Base-by-base conservation (phyloP, 352 stramenopile genomes). In the Pythium sp. region DNA sequence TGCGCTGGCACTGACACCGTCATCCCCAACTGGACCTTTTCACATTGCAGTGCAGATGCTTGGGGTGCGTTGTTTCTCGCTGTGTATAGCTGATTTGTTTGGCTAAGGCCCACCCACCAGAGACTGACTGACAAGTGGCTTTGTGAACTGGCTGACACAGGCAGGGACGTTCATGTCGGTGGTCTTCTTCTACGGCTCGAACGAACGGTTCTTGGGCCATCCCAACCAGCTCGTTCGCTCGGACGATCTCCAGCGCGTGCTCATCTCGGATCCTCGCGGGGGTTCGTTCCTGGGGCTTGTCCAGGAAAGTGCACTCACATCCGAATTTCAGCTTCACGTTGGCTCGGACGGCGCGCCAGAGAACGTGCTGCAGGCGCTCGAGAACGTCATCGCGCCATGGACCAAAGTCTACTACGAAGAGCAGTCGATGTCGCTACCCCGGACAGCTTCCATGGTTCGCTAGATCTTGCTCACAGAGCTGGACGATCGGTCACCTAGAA, bases 31-130 rank as follows among this genome's bases (percentile, higher is more conserved):
- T 30, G 28, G 7, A 18, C 8, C 22, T 26, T 34, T 72, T 22
- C 71, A 78, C 61, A 60, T 89, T 5, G 76, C 75, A 32, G 58
- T 86, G 4, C 71, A 70, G 12, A 78, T 85, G 78, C 43, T 85
- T 12, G 36, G 66, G 6, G 80, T 86, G 68, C 76, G 72, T 28
- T 51, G n/a, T 30, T 30, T 20, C 18, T 6, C 12, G 34, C 14
- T n/a, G 26, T 57, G 0, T 30, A 0, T 43, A 2, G 20, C 34
- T 60, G 47, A 14, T 32, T 32, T 32, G 30, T 32, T 32, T 32
- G 30, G 30, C 24, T 12, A 38, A 51, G 18, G 30, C 0, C 30
- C 3, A 32, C 9, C 14, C 28, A 32, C 3, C 15, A n/a, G 32
- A 4, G 8, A 2, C 7, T 49, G 22, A 54, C 49, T 20, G 5